Evolutionary conservation across 805 yeast genomes (phyloP).

Genomic region (Allodekkera sacchari): DNA sequence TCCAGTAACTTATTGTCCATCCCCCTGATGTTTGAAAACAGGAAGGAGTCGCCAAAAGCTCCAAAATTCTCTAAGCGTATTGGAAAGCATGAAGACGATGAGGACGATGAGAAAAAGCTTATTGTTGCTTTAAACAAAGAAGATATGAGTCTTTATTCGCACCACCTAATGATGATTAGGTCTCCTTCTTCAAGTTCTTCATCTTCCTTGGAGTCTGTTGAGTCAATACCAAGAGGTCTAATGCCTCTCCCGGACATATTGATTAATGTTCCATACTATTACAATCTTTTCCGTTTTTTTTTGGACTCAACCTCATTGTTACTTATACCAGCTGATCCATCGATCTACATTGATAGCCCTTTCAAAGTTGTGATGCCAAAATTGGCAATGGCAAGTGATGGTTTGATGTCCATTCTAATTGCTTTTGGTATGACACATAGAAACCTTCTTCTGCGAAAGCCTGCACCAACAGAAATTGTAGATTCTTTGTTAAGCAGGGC

Average conservation of each 20-base stretch:
- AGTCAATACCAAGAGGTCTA: constrained; percentile 26
- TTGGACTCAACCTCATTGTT: constrained; percentile 49
- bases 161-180: too few relatives aligned
- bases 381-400: constrained; percentile 53
- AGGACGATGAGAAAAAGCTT: constrained; percentile 1
- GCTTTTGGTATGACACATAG: constrained; percentile 41
- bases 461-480: constrained; percentile 33
- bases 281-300: constrained; percentile 57
- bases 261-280: constrained; percentile 48
- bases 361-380: constrained; percentile 57
- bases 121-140: too few relatives aligned
- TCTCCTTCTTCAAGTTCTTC: constrained; percentile 11
- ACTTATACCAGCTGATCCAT: constrained; percentile 58
- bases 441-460: constrained; percentile 14
- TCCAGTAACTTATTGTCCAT: constrained; percentile 8
- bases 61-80: constrained; percentile 1
- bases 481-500: constrained; percentile 49
- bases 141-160: too few relatives aligned
- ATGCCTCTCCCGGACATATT: constrained; percentile 55
- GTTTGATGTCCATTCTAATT: constrained; percentile 48
- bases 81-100: constrained; percentile 10
- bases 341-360: constrained; percentile 58
- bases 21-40: constrained; percentile 9
- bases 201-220: constrained; percentile 11
- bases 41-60: too few relatives aligned